Conservation (phyloP, 495 filamentous ascomycete genomes). For the Aspergillus taichungensis region DNA sequence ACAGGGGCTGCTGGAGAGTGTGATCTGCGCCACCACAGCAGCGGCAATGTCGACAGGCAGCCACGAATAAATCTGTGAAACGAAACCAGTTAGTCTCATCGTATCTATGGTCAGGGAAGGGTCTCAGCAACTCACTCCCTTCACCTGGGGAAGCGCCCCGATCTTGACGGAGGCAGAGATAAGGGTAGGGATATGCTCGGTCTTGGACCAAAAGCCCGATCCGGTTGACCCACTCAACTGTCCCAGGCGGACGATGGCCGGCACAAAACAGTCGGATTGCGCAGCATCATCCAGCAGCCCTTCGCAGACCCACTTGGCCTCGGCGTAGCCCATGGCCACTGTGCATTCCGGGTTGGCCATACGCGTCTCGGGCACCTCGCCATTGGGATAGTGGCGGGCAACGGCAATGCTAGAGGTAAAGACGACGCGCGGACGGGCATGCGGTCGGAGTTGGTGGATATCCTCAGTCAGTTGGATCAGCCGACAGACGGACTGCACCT, state of each 20-base stretch:
- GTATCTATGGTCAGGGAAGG: too few species aligned
- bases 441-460: too few species aligned
- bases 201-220: slow-evolving; percentile 17
- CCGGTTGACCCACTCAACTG: slow-evolving; percentile 22
- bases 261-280: slow-evolving; percentile 9
- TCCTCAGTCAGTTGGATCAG: slow-evolving; percentile 16
- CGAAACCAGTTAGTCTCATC: too few species aligned
- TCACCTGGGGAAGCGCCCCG: slow-evolving; percentile 24
- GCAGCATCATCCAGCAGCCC: slow-evolving; percentile 15
- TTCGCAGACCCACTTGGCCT: slow-evolving; percentile 32
- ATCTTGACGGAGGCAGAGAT: slow-evolving; percentile 24
- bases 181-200: slow-evolving; percentile 33
- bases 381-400: slow-evolving; percentile 6
- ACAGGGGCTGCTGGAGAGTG: slow-evolving; percentile 11
- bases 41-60: slow-evolving; percentile 10
- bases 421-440: slow-evolving; percentile 3
- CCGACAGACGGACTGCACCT: slow-evolving; percentile 21
- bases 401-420: slow-evolving; percentile 18
- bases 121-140: slow-evolving; percentile 27
- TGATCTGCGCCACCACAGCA: slow-evolving; percentile 2
- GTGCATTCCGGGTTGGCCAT: not conserved
- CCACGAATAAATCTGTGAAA: slow-evolving; percentile 4
- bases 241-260: slow-evolving; percentile 16
- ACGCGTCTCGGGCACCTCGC: slow-evolving; percentile 6
- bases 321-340: slow-evolving; percentile 17